Base-by-base conservation (phyloP, 768 basidiomycete genomes). In the Sporobolomyces phaffii region DNA sequence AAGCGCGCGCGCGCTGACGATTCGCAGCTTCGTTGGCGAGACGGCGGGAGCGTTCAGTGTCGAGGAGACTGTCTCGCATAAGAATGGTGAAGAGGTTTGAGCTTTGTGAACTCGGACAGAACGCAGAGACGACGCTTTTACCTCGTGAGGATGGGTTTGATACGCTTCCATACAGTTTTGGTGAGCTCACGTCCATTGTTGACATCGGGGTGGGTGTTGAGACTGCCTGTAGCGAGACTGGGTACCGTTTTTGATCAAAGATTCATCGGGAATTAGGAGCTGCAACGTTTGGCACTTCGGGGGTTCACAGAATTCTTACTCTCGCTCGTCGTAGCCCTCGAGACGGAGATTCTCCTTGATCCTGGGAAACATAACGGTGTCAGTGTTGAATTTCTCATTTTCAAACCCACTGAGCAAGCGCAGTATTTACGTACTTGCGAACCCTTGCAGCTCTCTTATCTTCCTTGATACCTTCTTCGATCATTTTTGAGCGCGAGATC, bases 331-430 rank as follows among this genome's bases (percentile, higher is more conserved):
- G 36, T 69, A 69, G 10, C 68, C 68, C 6, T 64, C 56, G 10
- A 49, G 50, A 15, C 29, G 20, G 3, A 69, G 53, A 20, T 61
- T 69, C 20, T 15, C 48, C 14, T 50, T 24, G 63, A 69, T 61
- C 24, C 67, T 69, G n/a, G 15, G 1, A 20, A n/a, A 10, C 24
- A 41, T 20, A 44, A 45, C 10, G 41, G 28, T 20, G n/a, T 29
- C 38, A 29, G 54, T 28, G n/a, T n/a, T n/a, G n/a, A n/a, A n/a
- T n/a, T n/a, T n/a, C n/a, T n/a, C n/a, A n/a, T n/a, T n/a, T n/a
- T n/a, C n/a, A n/a, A n/a, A n/a, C n/a, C n/a, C n/a, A n/a, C n/a
- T n/a, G n/a, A n/a, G n/a, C n/a, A n/a, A n/a, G n/a, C n/a, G n/a
- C n/a, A n/a, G n/a, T n/a, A n/a, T n/a, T n/a, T n/a, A 54, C 56